A percentile compares a stretch with the other conserved stretches of the same genome.
phyloP scores from a whole-genome alignment of 2,329 filamentous ascomycete species.

The Fusarium mundagurra region DNA sequence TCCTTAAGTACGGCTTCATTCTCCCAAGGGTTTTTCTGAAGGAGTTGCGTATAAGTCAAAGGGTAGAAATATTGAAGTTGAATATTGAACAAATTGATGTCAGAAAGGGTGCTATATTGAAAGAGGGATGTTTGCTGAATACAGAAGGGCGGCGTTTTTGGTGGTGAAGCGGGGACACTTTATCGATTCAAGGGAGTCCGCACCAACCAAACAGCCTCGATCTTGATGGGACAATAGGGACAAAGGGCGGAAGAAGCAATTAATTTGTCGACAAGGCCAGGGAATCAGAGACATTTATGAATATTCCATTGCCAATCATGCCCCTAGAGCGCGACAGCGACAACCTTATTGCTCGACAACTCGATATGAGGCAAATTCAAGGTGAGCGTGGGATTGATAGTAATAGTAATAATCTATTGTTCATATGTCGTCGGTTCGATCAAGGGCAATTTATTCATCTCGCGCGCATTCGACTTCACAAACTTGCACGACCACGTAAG shows the following conservation, averaged over 20 bases:
- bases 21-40: slow-evolving; percentile 25
- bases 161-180: slow-evolving; percentile 22
- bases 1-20: slow-evolving; percentile 39
- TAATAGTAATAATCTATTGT: background rate
- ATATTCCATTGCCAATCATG: slow-evolving; percentile 3
- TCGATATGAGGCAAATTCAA: slow-evolving; percentile 1
- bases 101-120: slow-evolving; percentile 24
- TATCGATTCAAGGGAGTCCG: slow-evolving; percentile 23
- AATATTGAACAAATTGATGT: slow-evolving; percentile 8
- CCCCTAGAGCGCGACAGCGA: background rate
- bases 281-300: slow-evolving; percentile 14
- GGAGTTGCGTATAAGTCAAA: slow-evolving; percentile 10
- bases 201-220: slow-evolving; percentile 11
- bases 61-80: slow-evolving; percentile 34
- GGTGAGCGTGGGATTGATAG: background rate
- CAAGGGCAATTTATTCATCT: slow-evolving; percentile 8
- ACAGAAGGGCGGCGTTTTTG: slow-evolving; percentile 13
- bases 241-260: slow-evolving; percentile 33
- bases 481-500: slow-evolving; percentile 1
- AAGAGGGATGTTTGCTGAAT: slow-evolving; percentile 5
- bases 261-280: slow-evolving; percentile 1
- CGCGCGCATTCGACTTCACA: background rate
- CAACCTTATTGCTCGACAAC: background rate
- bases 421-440: slow-evolving; percentile 4
- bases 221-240: slow-evolving; percentile 11